Conservation (phyloP, 2,329 filamentous ascomycete species). For the Fusarium neocosmosporiellum region DNA sequence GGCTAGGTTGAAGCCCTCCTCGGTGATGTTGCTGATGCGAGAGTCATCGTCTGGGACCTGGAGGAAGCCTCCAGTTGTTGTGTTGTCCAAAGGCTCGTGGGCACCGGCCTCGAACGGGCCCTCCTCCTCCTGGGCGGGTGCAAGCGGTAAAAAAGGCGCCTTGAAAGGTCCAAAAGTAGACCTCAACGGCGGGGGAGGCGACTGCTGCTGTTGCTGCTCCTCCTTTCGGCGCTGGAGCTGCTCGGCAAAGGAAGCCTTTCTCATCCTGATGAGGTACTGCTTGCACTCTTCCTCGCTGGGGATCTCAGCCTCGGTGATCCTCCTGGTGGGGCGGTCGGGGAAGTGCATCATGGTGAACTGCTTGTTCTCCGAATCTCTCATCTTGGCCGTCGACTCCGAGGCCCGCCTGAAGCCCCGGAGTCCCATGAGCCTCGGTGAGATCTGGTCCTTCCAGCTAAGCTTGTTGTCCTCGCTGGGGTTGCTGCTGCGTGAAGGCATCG, state of each 20-base stretch:
- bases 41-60: constrained; percentile 7
- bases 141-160: constrained; percentile 25
- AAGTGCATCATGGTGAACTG: constrained; percentile 38
- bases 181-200: constrained; percentile 8
- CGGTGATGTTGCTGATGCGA: constrained; percentile 17
- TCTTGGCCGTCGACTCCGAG: constrained; percentile 29
- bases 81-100: neutral
- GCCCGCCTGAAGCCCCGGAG: constrained; percentile 35
- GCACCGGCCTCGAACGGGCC: constrained; percentile 2
- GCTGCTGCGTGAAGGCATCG: constrained; percentile 29
- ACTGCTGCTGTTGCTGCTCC: constrained; percentile 10
- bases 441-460: constrained; percentile 38
- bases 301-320: constrained; percentile 34
- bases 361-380: constrained; percentile 1
- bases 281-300: constrained; percentile 40
- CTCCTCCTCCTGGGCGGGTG: constrained; percentile 30
- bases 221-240: constrained; percentile 22
- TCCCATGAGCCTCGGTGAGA: constrained; percentile 30
- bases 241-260: constrained; percentile 29
- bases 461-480: constrained; percentile 30
- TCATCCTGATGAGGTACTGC: constrained; percentile 24
- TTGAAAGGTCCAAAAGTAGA: constrained; percentile 27
- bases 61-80: neutral
- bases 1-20: constrained; percentile 21
- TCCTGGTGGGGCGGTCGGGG: constrained; percentile 37